phyloP scores from a whole-genome alignment of 2,329 filamentous ascomycete genomes.

The Juglanconis sp. region DNA sequence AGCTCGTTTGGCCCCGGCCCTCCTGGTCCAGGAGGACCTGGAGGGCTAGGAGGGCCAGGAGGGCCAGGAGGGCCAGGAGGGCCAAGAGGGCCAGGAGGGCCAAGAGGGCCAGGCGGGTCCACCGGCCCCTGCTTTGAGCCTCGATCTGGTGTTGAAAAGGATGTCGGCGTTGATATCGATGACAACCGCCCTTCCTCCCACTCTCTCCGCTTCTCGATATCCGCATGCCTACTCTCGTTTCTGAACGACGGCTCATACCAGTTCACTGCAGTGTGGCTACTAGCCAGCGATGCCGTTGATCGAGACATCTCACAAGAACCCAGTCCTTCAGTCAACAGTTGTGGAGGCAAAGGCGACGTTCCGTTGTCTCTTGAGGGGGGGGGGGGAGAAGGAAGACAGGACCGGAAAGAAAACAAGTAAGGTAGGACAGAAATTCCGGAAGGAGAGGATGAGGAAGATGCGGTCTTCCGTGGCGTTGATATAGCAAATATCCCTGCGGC shows the following conservation, averaged over 20 bases:
- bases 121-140: not conserved
- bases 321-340: not conserved
- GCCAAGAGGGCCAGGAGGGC: not conserved
- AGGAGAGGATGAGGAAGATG: not conserved
- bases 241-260: not conserved
- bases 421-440: not conserved
- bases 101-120: conserved; percentile 4
- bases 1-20: conserved; percentile 30
- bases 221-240: not conserved
- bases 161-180: not conserved
- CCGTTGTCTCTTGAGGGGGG: not conserved
- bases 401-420: not conserved
- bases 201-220: conserved; percentile 2
- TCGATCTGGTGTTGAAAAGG: not conserved
- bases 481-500: not conserved
- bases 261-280: conserved; percentile 13
- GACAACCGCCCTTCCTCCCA: not conserved
- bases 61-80: conserved; percentile 4
- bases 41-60: not conserved
- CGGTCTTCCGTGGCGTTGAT: not conserved
- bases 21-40: conserved; percentile 1
- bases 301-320: conserved; percentile 8
- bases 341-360: not conserved
- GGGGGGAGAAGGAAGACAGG: not conserved
- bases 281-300: conserved; percentile 15